These are phyloP conservation scores for Sphenostylis stenocarpa DNA, from an alignment of 306 rosid species.

Conservation along the genomic window DNA sequence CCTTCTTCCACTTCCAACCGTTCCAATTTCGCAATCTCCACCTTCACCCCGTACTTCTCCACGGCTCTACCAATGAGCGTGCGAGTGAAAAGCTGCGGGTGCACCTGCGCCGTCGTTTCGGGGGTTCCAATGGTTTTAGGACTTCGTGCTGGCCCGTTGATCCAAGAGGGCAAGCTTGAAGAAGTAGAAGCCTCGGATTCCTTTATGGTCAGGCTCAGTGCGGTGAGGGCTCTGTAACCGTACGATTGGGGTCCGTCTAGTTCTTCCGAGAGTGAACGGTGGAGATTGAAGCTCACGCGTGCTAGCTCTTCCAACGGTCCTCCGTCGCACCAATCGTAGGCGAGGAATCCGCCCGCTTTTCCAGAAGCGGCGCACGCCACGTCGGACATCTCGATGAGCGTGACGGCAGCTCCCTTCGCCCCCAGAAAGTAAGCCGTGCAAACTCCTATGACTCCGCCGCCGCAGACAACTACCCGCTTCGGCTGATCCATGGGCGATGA, in stretches of 20 bases:
- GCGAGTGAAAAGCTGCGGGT: conserved; percentile 71
- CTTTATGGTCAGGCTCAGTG: conserved; percentile 64
- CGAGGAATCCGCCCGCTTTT: conserved; percentile 91
- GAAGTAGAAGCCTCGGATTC: conserved; percentile 40
- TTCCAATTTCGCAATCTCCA: conserved; percentile 74
- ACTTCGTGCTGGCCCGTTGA: conserved; percentile 57
- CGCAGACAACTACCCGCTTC: conserved; percentile 71
- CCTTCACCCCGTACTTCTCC: conserved; percentile 59
- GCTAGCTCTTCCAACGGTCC: conserved; percentile 69
- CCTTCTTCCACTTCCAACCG: conserved; percentile 47
- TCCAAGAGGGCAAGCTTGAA: conserved; percentile 54
- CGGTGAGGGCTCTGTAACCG: conserved; percentile 74
- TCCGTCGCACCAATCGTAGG: conserved; percentile 92
- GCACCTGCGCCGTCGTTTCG: conserved; percentile 86
- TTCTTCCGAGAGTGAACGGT: conserved; percentile 66
- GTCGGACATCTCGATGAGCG: conserved; percentile 72
- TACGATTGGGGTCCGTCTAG: conserved; percentile 72
- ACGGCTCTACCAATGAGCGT: conserved; percentile 60
- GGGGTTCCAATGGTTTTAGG: conserved; percentile 57
- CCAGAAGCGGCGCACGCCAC: conserved; percentile 95
- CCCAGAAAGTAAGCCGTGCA: conserved; percentile 86
- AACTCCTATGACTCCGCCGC: conserved; percentile 81
- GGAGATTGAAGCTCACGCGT: conserved; percentile 81
- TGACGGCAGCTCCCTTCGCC: conserved; percentile 78
- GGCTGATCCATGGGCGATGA: conserved; percentile 51